phyloP scores from a whole-genome alignment of 176 grass and related monocot genomes.

The Zizania latifolia region DNA sequence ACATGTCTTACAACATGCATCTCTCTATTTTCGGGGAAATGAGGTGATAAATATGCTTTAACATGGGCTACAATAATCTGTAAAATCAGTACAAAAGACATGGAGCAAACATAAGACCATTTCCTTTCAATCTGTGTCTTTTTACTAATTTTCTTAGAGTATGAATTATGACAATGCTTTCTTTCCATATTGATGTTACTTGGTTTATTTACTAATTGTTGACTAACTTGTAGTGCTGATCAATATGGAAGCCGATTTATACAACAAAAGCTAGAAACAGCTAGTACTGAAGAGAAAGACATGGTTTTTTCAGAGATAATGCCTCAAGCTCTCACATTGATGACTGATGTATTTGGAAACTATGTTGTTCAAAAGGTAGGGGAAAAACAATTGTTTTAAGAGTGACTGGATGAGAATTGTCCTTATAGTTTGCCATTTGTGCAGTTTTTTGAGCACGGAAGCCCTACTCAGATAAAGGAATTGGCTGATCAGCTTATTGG shows the following conservation, averaged over 20 bases:
- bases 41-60: not conserved
- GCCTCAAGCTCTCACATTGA: slow-evolving; percentile 65
- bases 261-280: slow-evolving; percentile 86
- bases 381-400: not conserved
- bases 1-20: not conserved
- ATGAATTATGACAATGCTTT: not conserved
- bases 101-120: not conserved
- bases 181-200: not conserved
- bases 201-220: slow-evolving; percentile 7
- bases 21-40: not conserved
- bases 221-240: slow-evolving; percentile 51
- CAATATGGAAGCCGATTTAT: slow-evolving; percentile 89
- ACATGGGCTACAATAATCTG: not conserved
- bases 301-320: slow-evolving; percentile 76
- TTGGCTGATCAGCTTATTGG: slow-evolving; percentile 57
- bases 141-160: not conserved
- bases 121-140: not conserved
- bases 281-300: slow-evolving; percentile 62
- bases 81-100: not conserved
- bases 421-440: slow-evolving; percentile 4
- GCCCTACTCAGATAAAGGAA: slow-evolving; percentile 66
- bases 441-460: slow-evolving; percentile 98
- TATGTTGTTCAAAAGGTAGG: slow-evolving; percentile 92
- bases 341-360: slow-evolving; percentile 95
- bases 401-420: not conserved